Percentiles rank a stretch among this genome's conserved stretches.
These are phyloP conservation scores for Fusarium pseudocircinatum DNA, from an alignment of 2,329 filamentous ascomycete genomes.

Conservation along the genomic window DNA sequence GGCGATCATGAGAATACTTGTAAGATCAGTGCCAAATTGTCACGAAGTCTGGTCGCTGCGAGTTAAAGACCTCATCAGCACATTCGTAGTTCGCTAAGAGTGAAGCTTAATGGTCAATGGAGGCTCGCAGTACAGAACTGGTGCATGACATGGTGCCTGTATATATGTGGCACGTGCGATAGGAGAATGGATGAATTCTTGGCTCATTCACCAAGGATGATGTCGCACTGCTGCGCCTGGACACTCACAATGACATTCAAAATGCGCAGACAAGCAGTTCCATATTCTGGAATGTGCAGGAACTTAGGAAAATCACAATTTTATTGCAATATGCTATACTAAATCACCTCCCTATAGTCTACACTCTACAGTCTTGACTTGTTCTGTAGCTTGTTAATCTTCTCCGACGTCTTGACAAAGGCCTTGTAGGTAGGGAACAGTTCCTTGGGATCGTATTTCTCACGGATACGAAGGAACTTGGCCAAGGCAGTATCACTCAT, in stretches of 20 bases:
- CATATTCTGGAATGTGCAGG: neutral
- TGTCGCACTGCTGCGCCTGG: neutral
- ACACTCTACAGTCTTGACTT: neutral
- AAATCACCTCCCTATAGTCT: neutral
- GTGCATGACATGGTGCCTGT: neutral
- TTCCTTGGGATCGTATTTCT: neutral
- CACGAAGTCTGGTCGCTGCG: neutral
- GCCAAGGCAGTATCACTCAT: neutral
- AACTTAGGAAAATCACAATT: neutral
- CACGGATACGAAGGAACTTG: neutral
- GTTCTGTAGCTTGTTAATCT: neutral
- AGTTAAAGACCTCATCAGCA: neutral
- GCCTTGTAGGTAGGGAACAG: neutral
- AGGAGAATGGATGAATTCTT: no score
- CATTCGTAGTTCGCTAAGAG: no score
- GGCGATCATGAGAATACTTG: no score
- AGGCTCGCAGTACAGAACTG: neutral
- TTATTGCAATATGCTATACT: neutral
- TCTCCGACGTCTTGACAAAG: neutral
- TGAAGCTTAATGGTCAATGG: neutral
- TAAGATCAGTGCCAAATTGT: no score
- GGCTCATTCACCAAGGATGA: accelerated
- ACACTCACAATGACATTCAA: neutral
- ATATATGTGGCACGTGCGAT: no score
- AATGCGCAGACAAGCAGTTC: neutral